These are phyloP conservation scores for Phytophthora uliginosa DNA, from an alignment of 352 stramenopile species.

Conservation along the genomic window DNA sequence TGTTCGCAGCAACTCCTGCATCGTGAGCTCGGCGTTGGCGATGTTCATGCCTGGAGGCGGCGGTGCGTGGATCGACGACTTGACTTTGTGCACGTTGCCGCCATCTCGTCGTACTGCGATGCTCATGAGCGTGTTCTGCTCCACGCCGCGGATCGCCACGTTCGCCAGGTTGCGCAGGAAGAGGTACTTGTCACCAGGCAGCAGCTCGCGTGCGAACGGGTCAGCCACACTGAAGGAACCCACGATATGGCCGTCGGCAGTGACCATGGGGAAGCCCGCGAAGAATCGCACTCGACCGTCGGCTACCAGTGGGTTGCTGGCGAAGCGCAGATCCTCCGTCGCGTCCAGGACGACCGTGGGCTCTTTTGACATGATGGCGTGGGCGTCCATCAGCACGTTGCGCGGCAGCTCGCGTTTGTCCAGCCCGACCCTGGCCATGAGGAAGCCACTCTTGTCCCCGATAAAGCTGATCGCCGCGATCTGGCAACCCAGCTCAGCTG, in stretches of 20 bases:
- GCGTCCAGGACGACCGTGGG: conserved; percentile 88
- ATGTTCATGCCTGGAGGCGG: conserved; percentile 71
- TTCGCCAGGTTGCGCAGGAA: conserved; percentile 89
- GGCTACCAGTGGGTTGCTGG: conserved; percentile 82
- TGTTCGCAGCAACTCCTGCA: conserved; percentile 87
- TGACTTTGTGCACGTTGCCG: conserved; percentile 35
- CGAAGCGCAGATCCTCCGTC: conserved; percentile 80
- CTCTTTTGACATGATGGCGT: conserved; percentile 83
- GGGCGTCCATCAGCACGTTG: conserved; percentile 83
- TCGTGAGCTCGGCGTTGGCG: conserved; percentile 72
- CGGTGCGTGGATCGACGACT: conserved; percentile 49
- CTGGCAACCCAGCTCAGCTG: conserved; percentile 83
- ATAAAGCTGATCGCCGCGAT: conserved; percentile 88
- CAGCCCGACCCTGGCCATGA: conserved; percentile 84
- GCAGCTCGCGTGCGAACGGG: conserved; percentile 76
- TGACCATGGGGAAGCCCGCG: conserved; percentile 82
- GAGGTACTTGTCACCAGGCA: conserved; percentile 82
- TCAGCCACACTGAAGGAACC: conserved; percentile 85
- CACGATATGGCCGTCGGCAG: conserved; percentile 69
- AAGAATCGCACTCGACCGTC: conserved; percentile 88
- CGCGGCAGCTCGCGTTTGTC: conserved; percentile 84
- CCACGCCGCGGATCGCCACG: conserved; percentile 78
- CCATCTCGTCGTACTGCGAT: conserved; percentile 31
- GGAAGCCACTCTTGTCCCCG: conserved; percentile 87
- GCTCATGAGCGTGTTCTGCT: conserved; percentile 81